Evolutionary conservation across 768 basidiomycete genomes (phyloP).

Genomic region (Tricholomella constricta): DNA sequence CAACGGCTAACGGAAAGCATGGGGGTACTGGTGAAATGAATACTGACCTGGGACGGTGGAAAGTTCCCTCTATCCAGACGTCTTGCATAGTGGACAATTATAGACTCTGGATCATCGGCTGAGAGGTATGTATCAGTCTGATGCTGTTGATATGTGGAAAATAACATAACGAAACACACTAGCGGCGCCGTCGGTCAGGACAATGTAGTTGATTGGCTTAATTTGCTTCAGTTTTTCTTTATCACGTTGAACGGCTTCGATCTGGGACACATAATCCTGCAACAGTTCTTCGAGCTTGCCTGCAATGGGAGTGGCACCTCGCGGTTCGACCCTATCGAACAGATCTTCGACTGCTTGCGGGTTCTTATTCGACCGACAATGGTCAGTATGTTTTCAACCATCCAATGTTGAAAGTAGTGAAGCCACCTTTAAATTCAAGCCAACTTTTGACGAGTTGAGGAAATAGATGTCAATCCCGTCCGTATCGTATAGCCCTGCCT

Average conservation of each 20-base stretch:
- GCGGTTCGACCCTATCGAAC: slow-evolving; percentile 46
- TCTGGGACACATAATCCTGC: slow-evolving; percentile 25
- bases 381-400: neutral
- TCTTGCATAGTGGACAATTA: slow-evolving; percentile 48
- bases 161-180: too few species aligned
- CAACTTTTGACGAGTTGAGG: slow-evolving; percentile 43
- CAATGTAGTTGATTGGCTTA: slow-evolving; percentile 59
- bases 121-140: neutral
- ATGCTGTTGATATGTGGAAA: too few species aligned
- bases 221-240: slow-evolving; percentile 31
- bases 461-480: slow-evolving; percentile 68
- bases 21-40: neutral
- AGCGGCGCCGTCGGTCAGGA: slow-evolving; percentile 66
- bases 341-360: slow-evolving; percentile 36
- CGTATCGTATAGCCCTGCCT: slow-evolving; percentile 50
- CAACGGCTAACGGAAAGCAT: too few species aligned
- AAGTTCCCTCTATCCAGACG: slow-evolving; percentile 53
- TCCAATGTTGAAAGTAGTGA: neutral
- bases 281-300: slow-evolving; percentile 35
- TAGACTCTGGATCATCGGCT: slow-evolving; percentile 55
- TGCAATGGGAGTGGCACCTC: slow-evolving; percentile 48
- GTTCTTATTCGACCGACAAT: slow-evolving; percentile 31
- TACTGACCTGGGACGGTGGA: slow-evolving; percentile 52
- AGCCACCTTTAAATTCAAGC: slow-evolving; percentile 40
- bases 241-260: slow-evolving; percentile 31